These are phyloP conservation scores for Wallacemonas sp. DNA, from an alignment of 208 protist genomes.

Conservation along the genomic window DNA sequence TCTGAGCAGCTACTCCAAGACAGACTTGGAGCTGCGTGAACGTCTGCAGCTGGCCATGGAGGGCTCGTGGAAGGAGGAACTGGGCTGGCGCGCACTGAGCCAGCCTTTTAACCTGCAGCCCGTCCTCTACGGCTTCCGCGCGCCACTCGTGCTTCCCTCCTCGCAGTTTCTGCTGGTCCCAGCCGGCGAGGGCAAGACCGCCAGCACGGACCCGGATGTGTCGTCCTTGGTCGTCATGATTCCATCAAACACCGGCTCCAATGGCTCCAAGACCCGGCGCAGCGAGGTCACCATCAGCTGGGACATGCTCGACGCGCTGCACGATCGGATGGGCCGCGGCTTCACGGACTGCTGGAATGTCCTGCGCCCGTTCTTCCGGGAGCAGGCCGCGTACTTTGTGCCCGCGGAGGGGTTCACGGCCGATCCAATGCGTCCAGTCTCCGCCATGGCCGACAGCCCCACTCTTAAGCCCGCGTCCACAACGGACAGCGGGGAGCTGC, in stretches of 20 bases:
- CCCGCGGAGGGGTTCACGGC: background rate
- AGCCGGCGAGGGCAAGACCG: background rate
- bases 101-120: background rate
- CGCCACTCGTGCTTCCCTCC: background rate
- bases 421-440: too few species aligned
- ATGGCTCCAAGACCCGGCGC: background rate
- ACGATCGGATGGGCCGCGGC: background rate
- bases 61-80: constrained; percentile 6
- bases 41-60: background rate
- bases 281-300: background rate
- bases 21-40: background rate
- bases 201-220: background rate
- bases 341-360: constrained; percentile 23
- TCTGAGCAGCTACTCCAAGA: background rate
- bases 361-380: constrained; percentile 17
- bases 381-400: background rate
- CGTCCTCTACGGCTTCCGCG: background rate
- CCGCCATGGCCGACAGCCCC: too few species aligned
- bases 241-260: background rate
- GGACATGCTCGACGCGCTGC: background rate
- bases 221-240: background rate
- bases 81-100: background rate
- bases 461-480: too few species aligned
- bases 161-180: background rate
- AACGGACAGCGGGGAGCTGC: too few species aligned